These are phyloP conservation scores for Penicillium sp. DNA, from an alignment of 2,329 filamentous ascomycete species.

Conservation along the genomic window DNA sequence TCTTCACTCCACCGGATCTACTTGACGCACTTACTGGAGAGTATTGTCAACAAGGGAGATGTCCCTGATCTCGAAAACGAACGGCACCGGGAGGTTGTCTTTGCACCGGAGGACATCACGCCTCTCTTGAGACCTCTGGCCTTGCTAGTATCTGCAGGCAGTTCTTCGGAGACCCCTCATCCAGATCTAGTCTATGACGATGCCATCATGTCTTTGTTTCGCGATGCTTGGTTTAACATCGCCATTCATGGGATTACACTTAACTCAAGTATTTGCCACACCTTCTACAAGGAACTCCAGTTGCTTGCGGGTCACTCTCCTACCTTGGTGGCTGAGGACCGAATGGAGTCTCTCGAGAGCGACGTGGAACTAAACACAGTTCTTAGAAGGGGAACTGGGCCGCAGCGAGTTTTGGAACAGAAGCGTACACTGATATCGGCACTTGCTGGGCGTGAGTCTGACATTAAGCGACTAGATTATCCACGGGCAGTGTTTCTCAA, in stretches of 20 bases:
- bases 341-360: constrained; percentile 86
- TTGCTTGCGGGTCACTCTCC: constrained; percentile 83
- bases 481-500: constrained; percentile 90
- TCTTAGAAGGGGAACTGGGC: constrained; percentile 77
- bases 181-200: constrained; percentile 53
- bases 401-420: constrained; percentile 67
- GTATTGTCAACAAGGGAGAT: constrained; percentile 87
- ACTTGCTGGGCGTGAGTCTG: constrained; percentile 70
- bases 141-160: constrained; percentile 64
- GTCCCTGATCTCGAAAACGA: constrained; percentile 70
- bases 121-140: constrained; percentile 87
- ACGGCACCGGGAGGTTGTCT: constrained; percentile 72
- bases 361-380: constrained; percentile 97
- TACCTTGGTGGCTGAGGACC: constrained; percentile 81
- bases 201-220: constrained; percentile 68
- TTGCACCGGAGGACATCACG: constrained; percentile 81
- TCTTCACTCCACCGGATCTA: constrained; percentile 81
- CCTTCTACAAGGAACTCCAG: constrained; percentile 72
- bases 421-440: constrained; percentile 73
- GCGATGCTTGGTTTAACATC: constrained; percentile 98
- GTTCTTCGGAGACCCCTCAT: constrained; percentile 23
- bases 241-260: constrained; percentile 86
- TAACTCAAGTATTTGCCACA: constrained; percentile 68
- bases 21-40: constrained; percentile 76
- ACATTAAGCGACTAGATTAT: constrained; percentile 81